Evolutionary conservation across 345 rosid genomes (phyloP).

Genomic region (Passiflora organensis): DNA sequence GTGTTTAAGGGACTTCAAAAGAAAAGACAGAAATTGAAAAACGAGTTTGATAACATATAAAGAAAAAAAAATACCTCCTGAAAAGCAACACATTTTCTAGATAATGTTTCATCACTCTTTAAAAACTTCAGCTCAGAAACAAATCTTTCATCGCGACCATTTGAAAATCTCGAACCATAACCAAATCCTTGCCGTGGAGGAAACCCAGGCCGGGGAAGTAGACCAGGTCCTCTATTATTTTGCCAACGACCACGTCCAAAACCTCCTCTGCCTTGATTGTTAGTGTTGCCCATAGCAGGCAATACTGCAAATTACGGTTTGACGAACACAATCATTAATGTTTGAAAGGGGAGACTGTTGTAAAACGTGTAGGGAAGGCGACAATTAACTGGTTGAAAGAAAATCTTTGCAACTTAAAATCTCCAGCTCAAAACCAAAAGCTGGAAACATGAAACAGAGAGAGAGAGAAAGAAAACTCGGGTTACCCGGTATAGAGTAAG

Average conservation of each 20-base stretch:
- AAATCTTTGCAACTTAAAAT: too few relatives aligned
- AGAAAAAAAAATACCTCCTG: too few relatives aligned
- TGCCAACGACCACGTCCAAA: constrained; percentile 86
- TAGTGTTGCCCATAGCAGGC: constrained; percentile 49
- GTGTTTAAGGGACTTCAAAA: neutral
- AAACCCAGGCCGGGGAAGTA: constrained; percentile 86
- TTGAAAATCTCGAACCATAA: constrained; percentile 56
- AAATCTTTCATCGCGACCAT: constrained; percentile 80
- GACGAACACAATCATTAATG: too few relatives aligned
- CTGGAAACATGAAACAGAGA: neutral
- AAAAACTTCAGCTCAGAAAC: constrained; percentile 83
- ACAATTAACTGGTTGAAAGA: too few relatives aligned
- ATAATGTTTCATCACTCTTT: constrained; percentile 80
- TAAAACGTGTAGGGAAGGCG: too few relatives aligned
- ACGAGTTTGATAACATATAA: too few relatives aligned
- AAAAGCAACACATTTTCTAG: constrained; percentile 71
- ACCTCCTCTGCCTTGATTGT: constrained; percentile 54
- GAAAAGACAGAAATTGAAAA: too few relatives aligned
- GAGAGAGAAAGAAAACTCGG: too few relatives aligned
- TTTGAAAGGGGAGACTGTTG: too few relatives aligned
- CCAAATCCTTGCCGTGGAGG: constrained; percentile 76
- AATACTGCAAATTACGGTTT: constrained; percentile 43
- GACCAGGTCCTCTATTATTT: constrained; percentile 79
- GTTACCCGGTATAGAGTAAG: constrained; percentile 65
- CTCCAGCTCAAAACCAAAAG: too few relatives aligned